phyloP scores from a whole-genome alignment of 2,329 filamentous ascomycete genomes.

The Ceratocystiopsis minuta region DNA sequence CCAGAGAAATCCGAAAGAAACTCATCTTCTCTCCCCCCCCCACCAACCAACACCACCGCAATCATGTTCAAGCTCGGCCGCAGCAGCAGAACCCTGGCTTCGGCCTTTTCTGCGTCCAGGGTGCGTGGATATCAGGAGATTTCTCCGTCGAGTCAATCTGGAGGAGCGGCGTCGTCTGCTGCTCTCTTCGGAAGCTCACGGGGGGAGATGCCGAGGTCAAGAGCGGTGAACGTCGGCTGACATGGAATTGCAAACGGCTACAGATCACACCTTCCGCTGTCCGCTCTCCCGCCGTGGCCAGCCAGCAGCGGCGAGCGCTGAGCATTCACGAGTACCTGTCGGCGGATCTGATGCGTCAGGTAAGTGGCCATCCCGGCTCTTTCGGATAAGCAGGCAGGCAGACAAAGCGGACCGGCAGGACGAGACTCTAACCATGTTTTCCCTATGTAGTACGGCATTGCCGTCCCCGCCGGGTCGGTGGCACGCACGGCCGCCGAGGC shows the following conservation, averaged over 20 bases:
- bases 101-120: slow-evolving; percentile 61
- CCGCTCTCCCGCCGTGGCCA: slow-evolving; percentile 41
- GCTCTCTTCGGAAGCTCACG: background rate
- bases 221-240: too few relatives aligned
- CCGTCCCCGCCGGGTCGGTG: slow-evolving; percentile 77
- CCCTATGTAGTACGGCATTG: slow-evolving; percentile 74
- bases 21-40: background rate
- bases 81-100: slow-evolving; percentile 62
- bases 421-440: background rate
- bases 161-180: too few relatives aligned
- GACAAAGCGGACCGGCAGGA: too few relatives aligned
- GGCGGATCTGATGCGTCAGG: slow-evolving; percentile 68
- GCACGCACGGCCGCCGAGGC: slow-evolving; percentile 73
- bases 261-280: slow-evolving; percentile 20
- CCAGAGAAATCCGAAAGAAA: background rate
- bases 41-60: slow-evolving; percentile 4
- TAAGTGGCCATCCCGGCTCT: slow-evolving; percentile 19
- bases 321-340: slow-evolving; percentile 98
- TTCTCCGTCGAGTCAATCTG: background rate
- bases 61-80: slow-evolving; percentile 80
- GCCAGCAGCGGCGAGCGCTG: slow-evolving; percentile 69
- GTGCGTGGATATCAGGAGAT: slow-evolving; percentile 24
- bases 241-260: too few relatives aligned
- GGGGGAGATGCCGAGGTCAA: background rate
- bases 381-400: background rate